phyloP scores from a whole-genome alignment of 352 stramenopile species.

The Pythium dissotocum region DNA sequence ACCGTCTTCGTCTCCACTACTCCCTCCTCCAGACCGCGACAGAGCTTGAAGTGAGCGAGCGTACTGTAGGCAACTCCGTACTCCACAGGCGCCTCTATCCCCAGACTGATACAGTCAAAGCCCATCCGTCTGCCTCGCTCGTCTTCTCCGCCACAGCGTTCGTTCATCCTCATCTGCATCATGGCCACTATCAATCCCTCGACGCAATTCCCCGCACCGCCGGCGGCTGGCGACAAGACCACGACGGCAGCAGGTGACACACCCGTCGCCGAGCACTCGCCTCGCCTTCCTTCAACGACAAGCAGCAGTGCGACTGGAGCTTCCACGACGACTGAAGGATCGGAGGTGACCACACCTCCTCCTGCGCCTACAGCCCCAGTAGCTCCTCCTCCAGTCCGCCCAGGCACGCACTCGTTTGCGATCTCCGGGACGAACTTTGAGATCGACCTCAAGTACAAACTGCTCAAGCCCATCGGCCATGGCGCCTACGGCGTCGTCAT shows the following conservation, averaged over 20 bases:
- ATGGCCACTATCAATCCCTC: conserved; percentile 32
- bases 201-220: conserved; percentile 18
- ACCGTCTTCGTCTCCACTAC: neutral
- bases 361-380: conserved; percentile 4
- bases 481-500: conserved; percentile 95
- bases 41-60: conserved; percentile 7
- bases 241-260: neutral
- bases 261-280: conserved; percentile 21
- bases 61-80: conserved; percentile 13
- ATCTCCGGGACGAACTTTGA: conserved; percentile 90
- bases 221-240: conserved; percentile 6
- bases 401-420: conserved; percentile 75
- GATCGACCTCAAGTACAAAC: conserved; percentile 93
- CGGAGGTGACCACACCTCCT: conserved; percentile 1
- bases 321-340: neutral
- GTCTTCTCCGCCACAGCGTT: neutral
- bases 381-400: conserved; percentile 29
- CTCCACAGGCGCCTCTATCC: neutral
- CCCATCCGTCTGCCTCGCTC: neutral
- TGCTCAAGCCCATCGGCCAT: conserved; percentile 95
- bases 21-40: neutral
- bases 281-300: conserved; percentile 15
- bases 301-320: neutral
- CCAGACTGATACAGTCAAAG: neutral
- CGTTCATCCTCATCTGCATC: neutral